Base-by-base conservation (phyloP, 2,329 filamentous ascomycete genomes). In the Elsinoe necatrix region DNA sequence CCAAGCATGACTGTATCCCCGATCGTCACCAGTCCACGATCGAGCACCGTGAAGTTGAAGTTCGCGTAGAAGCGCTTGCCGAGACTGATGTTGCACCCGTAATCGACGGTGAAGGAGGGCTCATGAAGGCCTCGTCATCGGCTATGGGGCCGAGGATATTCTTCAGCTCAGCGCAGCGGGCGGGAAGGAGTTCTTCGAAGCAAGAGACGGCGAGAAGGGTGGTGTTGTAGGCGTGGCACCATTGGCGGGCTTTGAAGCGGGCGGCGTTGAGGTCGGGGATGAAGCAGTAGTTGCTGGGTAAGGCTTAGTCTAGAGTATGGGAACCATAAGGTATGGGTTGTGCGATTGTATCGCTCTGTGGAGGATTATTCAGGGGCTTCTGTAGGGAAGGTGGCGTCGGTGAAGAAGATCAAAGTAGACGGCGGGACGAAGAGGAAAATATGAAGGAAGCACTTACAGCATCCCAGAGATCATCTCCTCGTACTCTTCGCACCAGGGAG, bases 381-480 rank as follows among this genome's bases (percentile, higher is more conserved):
- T 2, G 42, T 59, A n/a, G 27, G 4, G 27, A 4, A 9, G 27
- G 27, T 29, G 27, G 27, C 27, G 27, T 29, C n/a, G n/a, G n/a
- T n/a, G n/a, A n/a, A n/a, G n/a, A n/a, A n/a, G n/a, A n/a, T n/a
- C n/a, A n/a, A n/a, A 29, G 27, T 29, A 29, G 18, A 35, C 23
- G 1, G 35, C 3, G n/a, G n/a, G n/a, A n/a, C n/a, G n/a, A n/a
- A n/a, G n/a, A n/a, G n/a, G n/a, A n/a, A n/a, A n/a, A n/a, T n/a
- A n/a, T n/a, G n/a, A n/a, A n/a, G n/a, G 11, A 6, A 3, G 11
- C 16, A 65, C 74, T 62, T 66, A 81, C 79, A 83, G 71, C 72
- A 83, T 80, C 25, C 81, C 80, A 0, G 80, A 83, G 48, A 84
- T 79, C 80, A 84, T 84, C 63, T 78, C 80, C 63, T 84, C 79